Conservation (phyloP, 768 basidiomycete genomes). For the Termitomyces eurrhizus region DNA sequence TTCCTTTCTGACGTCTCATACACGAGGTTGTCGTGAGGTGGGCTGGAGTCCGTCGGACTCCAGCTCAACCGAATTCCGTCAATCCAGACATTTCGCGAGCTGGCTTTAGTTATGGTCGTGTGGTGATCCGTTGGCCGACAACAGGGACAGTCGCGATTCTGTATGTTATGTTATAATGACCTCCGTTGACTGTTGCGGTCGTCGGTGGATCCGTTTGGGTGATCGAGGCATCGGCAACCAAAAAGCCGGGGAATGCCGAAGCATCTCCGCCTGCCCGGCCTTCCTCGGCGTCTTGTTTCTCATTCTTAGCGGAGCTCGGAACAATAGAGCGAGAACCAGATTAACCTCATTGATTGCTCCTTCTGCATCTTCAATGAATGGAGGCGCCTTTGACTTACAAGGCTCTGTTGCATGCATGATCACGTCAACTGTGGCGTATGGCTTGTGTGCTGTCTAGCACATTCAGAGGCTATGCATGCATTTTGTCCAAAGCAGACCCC, state of each 20-base stretch:
- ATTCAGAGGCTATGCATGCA: background rate
- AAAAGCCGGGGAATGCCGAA: background rate
- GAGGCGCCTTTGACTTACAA: background rate
- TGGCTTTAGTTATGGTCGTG: no score
- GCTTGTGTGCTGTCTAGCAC: no score
- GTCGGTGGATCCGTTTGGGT: no score
- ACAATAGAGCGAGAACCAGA: background rate
- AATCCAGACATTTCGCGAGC: background rate
- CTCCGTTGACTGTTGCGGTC: no score
- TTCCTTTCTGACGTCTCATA: background rate
- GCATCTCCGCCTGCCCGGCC: background rate
- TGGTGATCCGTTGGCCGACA: no score
- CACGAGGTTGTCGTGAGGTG: background rate
- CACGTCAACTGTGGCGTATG: slow-evolving; percentile 2
- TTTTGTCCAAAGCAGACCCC: background rate
- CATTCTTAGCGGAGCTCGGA: background rate
- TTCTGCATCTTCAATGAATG: background rate
- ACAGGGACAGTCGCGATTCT: no score
- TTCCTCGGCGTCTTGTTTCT: background rate
- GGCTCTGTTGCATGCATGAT: background rate
- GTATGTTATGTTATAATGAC: no score
- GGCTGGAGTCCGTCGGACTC: background rate
- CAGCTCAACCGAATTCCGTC: background rate
- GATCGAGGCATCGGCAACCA: background rate
- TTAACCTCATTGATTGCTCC: background rate